Evolutionary conservation across 305 asterid species (phyloP), one percentile per base, ranked within the genome.

Genomic region (Solanum aculeatissimum): DNA sequence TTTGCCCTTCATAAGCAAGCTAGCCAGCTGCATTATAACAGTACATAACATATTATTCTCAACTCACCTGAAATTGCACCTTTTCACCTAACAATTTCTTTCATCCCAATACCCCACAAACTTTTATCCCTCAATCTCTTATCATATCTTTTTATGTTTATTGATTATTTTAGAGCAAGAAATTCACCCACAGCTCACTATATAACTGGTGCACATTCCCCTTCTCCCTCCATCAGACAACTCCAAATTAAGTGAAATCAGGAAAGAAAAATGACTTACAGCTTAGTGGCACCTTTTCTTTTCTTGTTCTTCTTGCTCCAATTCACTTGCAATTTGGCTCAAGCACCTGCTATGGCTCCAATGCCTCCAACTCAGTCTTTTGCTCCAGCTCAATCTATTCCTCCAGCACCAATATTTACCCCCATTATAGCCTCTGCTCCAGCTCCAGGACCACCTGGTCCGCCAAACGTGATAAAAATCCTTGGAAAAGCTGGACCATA

Each of bases 401-500:
- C 79, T 19, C 79, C 79, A 3, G 78, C 53, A 6, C 78, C 78
- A 70, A 7, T 40, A 70, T 70, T 10, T 0, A 5, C 53, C 78
- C 4, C 53, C 4, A 21, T 12, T 38, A 1, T 40, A 40, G 78
- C 49, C 78, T 38, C 51, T 69, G 78, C 53, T 69, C 79, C 35
- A 2, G 54, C 77, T 69, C 77, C 77, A 38, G 77, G 79, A 2
- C 35, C 54, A 42, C 16, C 90, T 0, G 89, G 89, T 19, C 90
- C 91, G 2, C 81, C 91, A 14, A 88, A 91, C 32, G 68, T 91
- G 71, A 87, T 88, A 3, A 80, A 87, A 1, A 91, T 92, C 79
- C 90, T 92, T 1, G 91, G 85, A 47, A 92, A 91, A 85, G 93
- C 88, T 14, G 88, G 91, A 1, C 81, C 83, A 21, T 92, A 68